Evolutionary conservation across 2,329 filamentous ascomycete species (phyloP).

Genomic region (Escovopsis sp.): DNA sequence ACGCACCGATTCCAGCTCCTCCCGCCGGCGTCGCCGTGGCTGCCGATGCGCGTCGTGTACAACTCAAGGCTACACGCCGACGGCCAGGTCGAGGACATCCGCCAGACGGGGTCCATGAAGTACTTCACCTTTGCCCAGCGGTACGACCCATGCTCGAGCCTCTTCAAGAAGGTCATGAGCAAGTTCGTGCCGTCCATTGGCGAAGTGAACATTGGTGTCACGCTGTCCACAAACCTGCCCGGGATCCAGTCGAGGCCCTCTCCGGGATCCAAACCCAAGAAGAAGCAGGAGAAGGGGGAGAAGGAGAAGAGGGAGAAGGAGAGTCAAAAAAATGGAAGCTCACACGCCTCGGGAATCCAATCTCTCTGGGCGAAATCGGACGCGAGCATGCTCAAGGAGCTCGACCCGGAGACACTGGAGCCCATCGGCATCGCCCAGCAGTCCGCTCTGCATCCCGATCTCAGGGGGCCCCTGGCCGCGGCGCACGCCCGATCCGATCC

Average conservation of each 20-base stretch:
- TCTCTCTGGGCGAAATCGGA: slow-evolving; percentile 28
- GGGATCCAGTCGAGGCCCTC: not conserved
- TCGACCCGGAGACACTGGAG: slow-evolving; percentile 55
- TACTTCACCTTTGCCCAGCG: not conserved
- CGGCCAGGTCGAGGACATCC: not conserved
- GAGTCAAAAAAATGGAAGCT: no score
- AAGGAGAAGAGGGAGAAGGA: no score
- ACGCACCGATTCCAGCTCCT: slow-evolving; percentile 52
- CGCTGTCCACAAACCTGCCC: not conserved
- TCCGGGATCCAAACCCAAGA: no score
- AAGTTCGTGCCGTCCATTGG: not conserved
- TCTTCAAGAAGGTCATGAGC: not conserved
- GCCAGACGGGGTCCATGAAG: not conserved
- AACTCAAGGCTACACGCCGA: slow-evolving; percentile 43
- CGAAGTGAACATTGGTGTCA: not conserved
- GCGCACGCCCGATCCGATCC: slow-evolving; percentile 55
- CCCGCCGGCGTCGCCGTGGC: slow-evolving; percentile 12
- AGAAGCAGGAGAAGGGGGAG: no score
- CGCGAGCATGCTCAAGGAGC: slow-evolving; percentile 33
- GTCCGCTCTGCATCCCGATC: slow-evolving; percentile 41
- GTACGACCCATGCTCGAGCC: not conserved
- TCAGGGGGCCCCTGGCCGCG: slow-evolving; percentile 48
- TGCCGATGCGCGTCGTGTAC: slow-evolving; percentile 24
- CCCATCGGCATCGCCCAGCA: slow-evolving; percentile 46
- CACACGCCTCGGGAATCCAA: not conserved